Base-by-base conservation (phyloP, 805 yeast genomes). In the Candida argentea region DNA sequence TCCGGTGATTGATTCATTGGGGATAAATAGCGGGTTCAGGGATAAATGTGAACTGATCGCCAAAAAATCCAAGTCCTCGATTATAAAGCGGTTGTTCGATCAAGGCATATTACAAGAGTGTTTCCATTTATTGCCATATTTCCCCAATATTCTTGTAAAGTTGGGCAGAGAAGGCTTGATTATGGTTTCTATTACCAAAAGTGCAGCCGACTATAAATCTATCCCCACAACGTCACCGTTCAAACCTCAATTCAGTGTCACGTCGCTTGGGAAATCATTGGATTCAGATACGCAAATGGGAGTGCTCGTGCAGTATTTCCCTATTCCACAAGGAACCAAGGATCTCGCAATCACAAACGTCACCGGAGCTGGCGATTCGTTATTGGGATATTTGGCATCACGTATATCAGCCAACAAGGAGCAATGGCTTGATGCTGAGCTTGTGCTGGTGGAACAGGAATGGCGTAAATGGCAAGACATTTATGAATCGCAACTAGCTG, bases 281-380 rank as follows among this genome's bases (percentile, higher is more conserved):
- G 35, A 20, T 5, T 20, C 15, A 9, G 43, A 39, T 16, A 29
- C 38, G 21, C 43, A 40, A 10, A 33, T 65, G 28, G 85, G 85
- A 4, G 61, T 79, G 4, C 56, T 73, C 5, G 56, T 83, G 13
- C 82, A 81, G 40, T 77, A 80, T 45, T 78, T 66, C 46, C 65
- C 70, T 1, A 52, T 67, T 3, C 60, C 68, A 0, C 11, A 25
- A 15, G 54, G 50, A 33, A 53, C 50, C 23, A 31, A 38, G 14
- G 29, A 42, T 14, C 45, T 57, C 3, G 44, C 49, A 0, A 63
- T 79, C 8, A 53, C 52, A 16, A 82, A 76, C 39, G 94, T 81
- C 18, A 83, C 89, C 6, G 95, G 95, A 2, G 94, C 94, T 1
- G 95, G 95, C 7, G 95, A 85, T 50, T 66, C 91, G 0, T 60